Conservation (phyloP, 768 basidiomycete genomes). For the Hypholoma sublateritium region DNA sequence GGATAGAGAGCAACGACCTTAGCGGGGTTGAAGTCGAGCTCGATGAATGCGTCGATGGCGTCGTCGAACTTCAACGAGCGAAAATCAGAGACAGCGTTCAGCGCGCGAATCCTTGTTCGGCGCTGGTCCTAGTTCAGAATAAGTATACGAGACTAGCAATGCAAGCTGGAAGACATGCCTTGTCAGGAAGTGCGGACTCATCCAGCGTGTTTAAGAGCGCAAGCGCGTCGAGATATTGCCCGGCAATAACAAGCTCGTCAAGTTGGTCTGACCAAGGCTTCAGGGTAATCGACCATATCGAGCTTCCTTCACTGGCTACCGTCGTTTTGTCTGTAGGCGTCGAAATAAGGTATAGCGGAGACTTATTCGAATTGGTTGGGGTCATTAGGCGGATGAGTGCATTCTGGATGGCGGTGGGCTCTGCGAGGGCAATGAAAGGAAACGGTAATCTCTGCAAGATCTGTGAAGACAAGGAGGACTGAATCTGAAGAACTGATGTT, state of each 20-base stretch:
- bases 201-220: constrained; percentile 74
- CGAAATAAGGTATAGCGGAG: constrained; percentile 61
- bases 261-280: constrained; percentile 78
- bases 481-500: constrained; percentile 66
- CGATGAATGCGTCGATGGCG: constrained; percentile 86
- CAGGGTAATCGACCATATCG: constrained; percentile 76
- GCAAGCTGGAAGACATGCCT: constrained; percentile 37
- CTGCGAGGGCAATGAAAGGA: constrained; percentile 47
- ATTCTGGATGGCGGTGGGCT: constrained; percentile 32
- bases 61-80: constrained; percentile 63
- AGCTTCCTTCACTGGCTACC: constrained; percentile 68
- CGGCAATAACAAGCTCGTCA: constrained; percentile 74
- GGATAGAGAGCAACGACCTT: constrained; percentile 92
- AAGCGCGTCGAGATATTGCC: constrained; percentile 77
- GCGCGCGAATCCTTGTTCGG: constrained; percentile 57
- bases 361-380: constrained; percentile 48
- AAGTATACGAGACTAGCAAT: background rate
- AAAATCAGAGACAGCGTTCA: constrained; percentile 82
- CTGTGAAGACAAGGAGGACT: constrained; percentile 65
- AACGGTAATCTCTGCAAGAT: constrained; percentile 63
- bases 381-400: constrained; percentile 66
- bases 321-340: constrained; percentile 74
- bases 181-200: constrained; percentile 55
- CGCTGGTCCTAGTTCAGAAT: constrained; percentile 36
- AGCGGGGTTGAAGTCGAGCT: constrained; percentile 89